Base-by-base conservation (phyloP, 768 basidiomycete genomes). In the Tubosaeta sp. region DNA sequence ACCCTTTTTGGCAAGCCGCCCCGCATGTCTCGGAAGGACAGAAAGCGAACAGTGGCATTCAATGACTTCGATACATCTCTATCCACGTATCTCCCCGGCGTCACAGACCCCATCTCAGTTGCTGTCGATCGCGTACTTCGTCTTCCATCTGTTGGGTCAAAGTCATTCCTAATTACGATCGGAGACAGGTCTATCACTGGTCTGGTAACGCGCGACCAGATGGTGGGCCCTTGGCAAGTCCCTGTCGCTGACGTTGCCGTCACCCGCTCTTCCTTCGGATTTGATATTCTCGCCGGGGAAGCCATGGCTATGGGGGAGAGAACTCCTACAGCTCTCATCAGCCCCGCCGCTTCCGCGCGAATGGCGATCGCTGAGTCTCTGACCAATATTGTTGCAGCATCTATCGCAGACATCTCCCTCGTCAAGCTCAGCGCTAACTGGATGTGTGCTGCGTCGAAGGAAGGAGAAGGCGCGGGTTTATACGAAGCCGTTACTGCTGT, bases 271-370 rank as follows among this genome's bases (percentile, higher is more conserved):
- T 85, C 93, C 7, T 97, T 97, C 66, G 95, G 97, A 0, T 98
- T 97, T 69, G 83, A 91, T 47, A 81, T 89, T 32, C 66, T 76
- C 8, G 76, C 74, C 7, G 97, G 97, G 6, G 97, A 99, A 71
- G 94, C 95, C 5, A 98, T 99, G 97, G 91, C 95, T 6, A 90
- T 97, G 83, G 97, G 97, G 12, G 97, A 99, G 72, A 84, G 95
- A 52, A 93, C 97, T 0, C 95, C 97, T 0, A 68, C 97, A 11
- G 97, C 97, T 6, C 76, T 99, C 19, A 78, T 98, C 48, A 81
- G 77, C 59, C 82, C 95, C 5, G 89, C 87, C 6, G 94, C 95
- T 1, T 95, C 95, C 0, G 95, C 95, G 2, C 84, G 94, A 29
- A 94, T 99, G 87, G 95, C 95, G 25, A 86, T 99, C 42, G 95